Conservation (phyloP, 345 rosid species). For the Melaleuca alternifolia region DNA sequence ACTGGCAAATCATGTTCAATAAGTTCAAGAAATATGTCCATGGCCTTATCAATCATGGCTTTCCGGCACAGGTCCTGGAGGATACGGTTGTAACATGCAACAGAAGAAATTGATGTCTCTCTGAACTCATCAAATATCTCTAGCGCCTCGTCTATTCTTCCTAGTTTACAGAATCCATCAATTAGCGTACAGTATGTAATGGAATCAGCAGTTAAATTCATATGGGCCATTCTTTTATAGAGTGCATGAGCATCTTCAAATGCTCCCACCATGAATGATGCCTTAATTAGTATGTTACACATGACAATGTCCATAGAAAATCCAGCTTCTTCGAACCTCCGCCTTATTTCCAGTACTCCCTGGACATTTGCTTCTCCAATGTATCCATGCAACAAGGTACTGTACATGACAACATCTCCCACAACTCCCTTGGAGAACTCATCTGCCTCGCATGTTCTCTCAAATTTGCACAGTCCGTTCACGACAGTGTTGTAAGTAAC, state of each 20-base stretch:
- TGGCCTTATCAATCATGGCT: slow-evolving; percentile 53
- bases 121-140: slow-evolving; percentile 69
- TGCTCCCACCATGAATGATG: slow-evolving; percentile 60
- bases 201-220: slow-evolving; percentile 46
- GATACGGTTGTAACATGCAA: slow-evolving; percentile 48
- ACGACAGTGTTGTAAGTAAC: slow-evolving; percentile 53
- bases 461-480: slow-evolving; percentile 56
- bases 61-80: slow-evolving; percentile 52
- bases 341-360: slow-evolving; percentile 44
- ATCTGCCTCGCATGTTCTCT: slow-evolving; percentile 62
- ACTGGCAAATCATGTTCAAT: slow-evolving; percentile 33
- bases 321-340: slow-evolving; percentile 40
- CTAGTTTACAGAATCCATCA: slow-evolving; percentile 46
- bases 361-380: slow-evolving; percentile 35
- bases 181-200: slow-evolving; percentile 51
- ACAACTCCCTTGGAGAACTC: slow-evolving; percentile 45
- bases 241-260: slow-evolving; percentile 57
- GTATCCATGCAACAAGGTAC: slow-evolving; percentile 59
- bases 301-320: slow-evolving; percentile 51
- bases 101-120: slow-evolving; percentile 31
- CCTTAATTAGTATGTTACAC: slow-evolving; percentile 67
- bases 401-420: slow-evolving; percentile 52
- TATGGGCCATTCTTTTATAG: slow-evolving; percentile 46
- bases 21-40: slow-evolving; percentile 45
- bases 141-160: slow-evolving; percentile 67